Conservation (phyloP, 768 basidiomycete species). For the Mycena leptocephala region DNA sequence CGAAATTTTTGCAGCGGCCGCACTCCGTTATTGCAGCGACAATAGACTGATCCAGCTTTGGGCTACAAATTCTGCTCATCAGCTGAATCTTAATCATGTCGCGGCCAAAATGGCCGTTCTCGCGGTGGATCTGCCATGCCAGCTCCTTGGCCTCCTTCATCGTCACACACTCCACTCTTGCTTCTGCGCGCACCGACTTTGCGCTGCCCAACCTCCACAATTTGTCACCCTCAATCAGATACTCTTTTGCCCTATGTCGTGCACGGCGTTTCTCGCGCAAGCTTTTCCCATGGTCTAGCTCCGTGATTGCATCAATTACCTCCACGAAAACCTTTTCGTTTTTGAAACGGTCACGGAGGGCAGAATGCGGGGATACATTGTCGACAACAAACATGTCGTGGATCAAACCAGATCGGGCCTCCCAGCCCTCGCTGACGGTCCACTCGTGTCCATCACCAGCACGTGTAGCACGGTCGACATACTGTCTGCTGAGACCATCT, state of each 20-base stretch:
- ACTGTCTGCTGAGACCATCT: background rate
- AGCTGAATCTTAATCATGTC: constrained; percentile 50
- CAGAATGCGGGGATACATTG: background rate
- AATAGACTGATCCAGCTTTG: constrained; percentile 45
- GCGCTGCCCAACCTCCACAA: constrained; percentile 36
- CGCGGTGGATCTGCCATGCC: constrained; percentile 37
- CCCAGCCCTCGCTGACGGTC: constrained; percentile 40
- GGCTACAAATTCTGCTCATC: constrained; percentile 43
- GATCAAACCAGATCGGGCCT: background rate
- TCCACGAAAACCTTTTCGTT: constrained; percentile 34
- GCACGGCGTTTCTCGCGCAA: constrained; percentile 13
- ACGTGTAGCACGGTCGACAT: background rate
- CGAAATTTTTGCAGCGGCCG: constrained; percentile 25
- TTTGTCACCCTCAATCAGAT: constrained; percentile 37
- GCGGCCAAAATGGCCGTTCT: constrained; percentile 48
- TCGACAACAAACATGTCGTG: constrained; percentile 13
- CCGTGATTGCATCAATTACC: constrained; percentile 24
- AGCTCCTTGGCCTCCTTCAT: constrained; percentile 40
- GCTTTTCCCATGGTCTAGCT: constrained; percentile 25
- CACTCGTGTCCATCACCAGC: constrained; percentile 40
- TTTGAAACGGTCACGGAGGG: background rate
- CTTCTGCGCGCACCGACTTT: background rate
- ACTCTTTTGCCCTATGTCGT: constrained; percentile 24
- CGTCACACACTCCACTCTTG: constrained; percentile 44
- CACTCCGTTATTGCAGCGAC: constrained; percentile 42